Conservation (phyloP, 352 stramenopile species). For the Phytophthora europaea region DNA sequence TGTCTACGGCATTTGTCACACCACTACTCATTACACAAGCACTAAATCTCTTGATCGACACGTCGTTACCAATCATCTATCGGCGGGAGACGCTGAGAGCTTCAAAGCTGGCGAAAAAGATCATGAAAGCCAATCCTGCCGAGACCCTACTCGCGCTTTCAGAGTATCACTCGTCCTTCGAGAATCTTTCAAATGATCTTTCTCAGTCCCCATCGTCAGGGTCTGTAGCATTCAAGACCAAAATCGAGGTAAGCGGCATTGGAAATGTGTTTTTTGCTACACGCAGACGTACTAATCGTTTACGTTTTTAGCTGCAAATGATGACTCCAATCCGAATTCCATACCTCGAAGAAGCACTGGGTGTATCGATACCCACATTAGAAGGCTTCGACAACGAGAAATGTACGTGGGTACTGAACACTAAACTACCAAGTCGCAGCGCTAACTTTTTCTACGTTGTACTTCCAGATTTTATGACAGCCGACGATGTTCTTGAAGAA, state of each 20-base stretch:
- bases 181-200: conserved; percentile 59
- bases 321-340: conserved; percentile 90
- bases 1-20: conserved; percentile 89
- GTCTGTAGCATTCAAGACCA: conserved; percentile 77
- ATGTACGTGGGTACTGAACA: conserved; percentile 40
- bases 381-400: conserved; percentile 89
- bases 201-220: conserved; percentile 29
- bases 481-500: conserved; percentile 86
- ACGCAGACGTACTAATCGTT: neutral
- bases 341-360: conserved; percentile 86
- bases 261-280: neutral
- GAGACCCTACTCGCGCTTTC: conserved; percentile 85
- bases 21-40: conserved; percentile 88
- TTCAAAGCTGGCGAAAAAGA: conserved; percentile 82
- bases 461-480: conserved; percentile 81
- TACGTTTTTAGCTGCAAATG: conserved; percentile 76
- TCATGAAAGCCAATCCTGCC: conserved; percentile 84
- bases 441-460: neutral
- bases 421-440: neutral
- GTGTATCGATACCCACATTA: conserved; percentile 76
- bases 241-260: conserved; percentile 74
- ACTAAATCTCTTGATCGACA: conserved; percentile 89
- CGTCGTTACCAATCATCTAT: conserved; percentile 73
- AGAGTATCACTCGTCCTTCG: conserved; percentile 86
- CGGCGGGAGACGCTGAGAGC: conserved; percentile 70